Evolutionary conservation across 1,139 yeast genomes (phyloP), one percentile per base, ranked within the genome.

Genomic region (Geotrichum citri-aurantii): DNA sequence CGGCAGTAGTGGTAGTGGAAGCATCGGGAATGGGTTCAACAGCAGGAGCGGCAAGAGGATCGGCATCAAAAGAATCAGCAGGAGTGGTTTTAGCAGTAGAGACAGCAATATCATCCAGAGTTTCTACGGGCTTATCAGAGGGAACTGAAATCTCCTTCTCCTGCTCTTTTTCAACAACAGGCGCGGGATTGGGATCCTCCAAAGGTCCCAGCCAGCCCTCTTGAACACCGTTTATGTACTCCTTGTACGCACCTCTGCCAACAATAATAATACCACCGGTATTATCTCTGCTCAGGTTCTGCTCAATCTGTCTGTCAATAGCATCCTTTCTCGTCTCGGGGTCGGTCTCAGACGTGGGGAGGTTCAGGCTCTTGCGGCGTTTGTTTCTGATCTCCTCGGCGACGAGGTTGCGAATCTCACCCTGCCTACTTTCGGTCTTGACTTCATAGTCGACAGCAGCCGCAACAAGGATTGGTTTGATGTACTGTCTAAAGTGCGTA

Each of bases 161-260:
- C 12, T 46, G 53, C 27, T 14, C 29, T 60, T 62, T 12, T 50
- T 56, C 14, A 64, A 66, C 23, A 37, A 52, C 50, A 11, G 49
- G 24, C 12, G 33, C n/a, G n/a, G 62, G 58, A 19, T 62, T 72
- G 1, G 96, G 95, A 59, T 80, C 79, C 31, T 86, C 91, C 61
- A 92, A 75, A 1, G 98, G 98, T 0, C 99, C 99, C 55, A 95
- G 75, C 69, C 95, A 79, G 8, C 99, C 99, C 74, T 95, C 99
- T 68, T 93, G 97, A 10, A 95, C 72, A 7, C 99, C 99, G 56
- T 82, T 81, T 59, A 95, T 72, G 69, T 89, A 95, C 75, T 95
- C 99, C 71, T 92, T 93, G 72, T 83, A 93, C 0, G 98, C 93
- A 59, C 99, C 99, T 70, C 99, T 80, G 2, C 99, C 99, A 37